These are phyloP conservation scores for Phycomyces nitens DNA, from an alignment of 192 early-diverging fungal genomes.

Conservation along the genomic window DNA sequence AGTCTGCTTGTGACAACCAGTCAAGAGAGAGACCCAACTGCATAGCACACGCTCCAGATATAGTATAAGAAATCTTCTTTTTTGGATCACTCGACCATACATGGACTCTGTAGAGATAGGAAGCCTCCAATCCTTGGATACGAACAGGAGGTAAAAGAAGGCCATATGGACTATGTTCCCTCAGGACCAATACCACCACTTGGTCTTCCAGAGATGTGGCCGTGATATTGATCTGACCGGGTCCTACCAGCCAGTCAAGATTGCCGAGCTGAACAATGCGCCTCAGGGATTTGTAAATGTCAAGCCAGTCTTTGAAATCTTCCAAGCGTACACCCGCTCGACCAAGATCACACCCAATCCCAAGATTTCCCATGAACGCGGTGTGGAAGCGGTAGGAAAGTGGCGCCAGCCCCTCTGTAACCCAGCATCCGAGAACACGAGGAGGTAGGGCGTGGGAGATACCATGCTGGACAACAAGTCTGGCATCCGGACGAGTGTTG, in stretches of 20 bases:
- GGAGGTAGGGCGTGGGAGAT: conserved; percentile 15
- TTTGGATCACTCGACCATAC: not conserved
- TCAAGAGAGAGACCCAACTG: not conserved
- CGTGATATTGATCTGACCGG: not conserved
- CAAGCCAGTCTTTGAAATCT: conserved; percentile 12
- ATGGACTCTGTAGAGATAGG: not conserved
- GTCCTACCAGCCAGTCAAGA: conserved; percentile 17
- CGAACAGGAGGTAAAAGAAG: conserved; percentile 6
- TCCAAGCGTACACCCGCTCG: not conserved
- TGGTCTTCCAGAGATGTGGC: not conserved
- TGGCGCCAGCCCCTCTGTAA: conserved; percentile 14
- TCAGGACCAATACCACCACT: conserved; percentile 3
- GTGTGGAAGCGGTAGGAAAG: conserved; percentile 22
- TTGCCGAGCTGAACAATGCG: conserved; percentile 14
- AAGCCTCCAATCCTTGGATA: not conserved
- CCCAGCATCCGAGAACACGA: conserved; percentile 12
- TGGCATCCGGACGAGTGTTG: conserved; percentile 23
- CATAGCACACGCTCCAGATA: not conserved
- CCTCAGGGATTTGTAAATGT: conserved; percentile 14
- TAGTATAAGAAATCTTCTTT: not conserved
- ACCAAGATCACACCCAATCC: conserved; percentile 9
- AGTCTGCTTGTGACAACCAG: not conserved
- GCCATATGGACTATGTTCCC: conserved; percentile 3
- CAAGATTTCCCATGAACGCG: conserved; percentile 19
- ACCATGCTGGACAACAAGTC: conserved; percentile 24